Evolutionary conservation across 441 rosid genomes (phyloP).

Genomic region (Rhodomyrtus psidioides): DNA sequence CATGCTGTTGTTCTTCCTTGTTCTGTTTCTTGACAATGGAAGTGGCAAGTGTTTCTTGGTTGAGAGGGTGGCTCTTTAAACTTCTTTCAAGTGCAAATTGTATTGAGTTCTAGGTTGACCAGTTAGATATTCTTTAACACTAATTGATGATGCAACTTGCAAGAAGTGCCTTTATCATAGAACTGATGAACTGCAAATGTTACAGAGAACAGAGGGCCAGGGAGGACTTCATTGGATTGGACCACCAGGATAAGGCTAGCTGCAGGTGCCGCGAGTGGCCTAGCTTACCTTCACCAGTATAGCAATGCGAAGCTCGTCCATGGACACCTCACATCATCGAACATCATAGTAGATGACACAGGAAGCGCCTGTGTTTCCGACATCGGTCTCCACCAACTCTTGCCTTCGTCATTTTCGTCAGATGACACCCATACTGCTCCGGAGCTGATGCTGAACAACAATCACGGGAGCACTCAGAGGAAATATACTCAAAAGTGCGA

Average conservation of each 20-base stretch:
- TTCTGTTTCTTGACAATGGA: not conserved
- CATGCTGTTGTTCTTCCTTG: not conserved
- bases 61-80: not conserved
- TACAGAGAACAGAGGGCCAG: slow-evolving; percentile 41
- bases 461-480: not conserved
- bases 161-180: not conserved
- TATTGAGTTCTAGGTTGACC: not conserved
- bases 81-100: not conserved
- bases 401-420: slow-evolving; percentile 8
- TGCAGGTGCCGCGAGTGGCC: slow-evolving; percentile 33
- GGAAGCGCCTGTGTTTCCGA: slow-evolving; percentile 31
- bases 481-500: slow-evolving; percentile 29
- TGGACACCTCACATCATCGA: slow-evolving; percentile 44
- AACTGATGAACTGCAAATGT: not conserved
- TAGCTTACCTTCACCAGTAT: slow-evolving; percentile 31
- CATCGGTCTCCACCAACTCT: slow-evolving; percentile 27
- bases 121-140: not conserved
- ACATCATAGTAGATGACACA: slow-evolving; percentile 21
- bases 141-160: not conserved
- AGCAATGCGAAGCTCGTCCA: slow-evolving; percentile 30
- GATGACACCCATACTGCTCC: slow-evolving; percentile 25
- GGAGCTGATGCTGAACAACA: slow-evolving; percentile 11
- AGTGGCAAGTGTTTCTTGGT: not conserved
- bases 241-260: slow-evolving; percentile 32
- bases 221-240: slow-evolving; percentile 38